A percentile compares a stretch with the other conserved stretches of the same genome.
Conservation (phyloP, 305 asterid genomes). For the Fraxinus floribunda region DNA sequence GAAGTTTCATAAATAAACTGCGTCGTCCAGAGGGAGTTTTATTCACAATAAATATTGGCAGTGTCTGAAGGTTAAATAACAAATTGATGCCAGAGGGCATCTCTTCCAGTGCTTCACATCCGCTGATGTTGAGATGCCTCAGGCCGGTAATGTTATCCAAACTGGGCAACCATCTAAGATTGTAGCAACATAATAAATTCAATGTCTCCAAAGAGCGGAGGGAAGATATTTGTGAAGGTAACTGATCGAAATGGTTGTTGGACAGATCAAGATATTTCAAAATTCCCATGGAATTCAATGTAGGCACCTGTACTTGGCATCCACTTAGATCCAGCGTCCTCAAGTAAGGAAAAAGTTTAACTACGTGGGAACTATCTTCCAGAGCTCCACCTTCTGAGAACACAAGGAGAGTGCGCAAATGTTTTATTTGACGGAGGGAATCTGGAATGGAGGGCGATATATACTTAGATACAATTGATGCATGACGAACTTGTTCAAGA, state of each 20-base stretch:
- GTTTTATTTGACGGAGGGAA: conserved; percentile 6
- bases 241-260: conserved; percentile 21
- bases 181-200: conserved; percentile 30
- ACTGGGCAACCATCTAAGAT: conserved; percentile 30
- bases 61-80: conserved; percentile 32
- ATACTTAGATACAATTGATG: conserved; percentile 12
- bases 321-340: conserved; percentile 20
- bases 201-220: conserved; percentile 28
- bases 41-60: conserved; percentile 26
- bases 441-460: neutral
- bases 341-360: conserved; percentile 15
- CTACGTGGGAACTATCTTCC: neutral
- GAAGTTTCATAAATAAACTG: no score
- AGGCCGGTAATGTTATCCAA: conserved; percentile 15
- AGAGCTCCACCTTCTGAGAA: conserved; percentile 19
- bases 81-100: conserved; percentile 30
- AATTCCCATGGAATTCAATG: neutral
- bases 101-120: conserved; percentile 31
- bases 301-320: conserved; percentile 11
- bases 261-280: conserved; percentile 42
- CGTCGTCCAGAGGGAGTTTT: neutral
- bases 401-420: conserved; percentile 26
- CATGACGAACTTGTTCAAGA: conserved; percentile 12
- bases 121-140: conserved; percentile 35
- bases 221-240: conserved; percentile 29